Percentiles rank a stretch among this genome's conserved stretches.
Evolutionary conservation across 139 green algal genomes (phyloP).

Genomic region (Gonium pectorale): DNA sequence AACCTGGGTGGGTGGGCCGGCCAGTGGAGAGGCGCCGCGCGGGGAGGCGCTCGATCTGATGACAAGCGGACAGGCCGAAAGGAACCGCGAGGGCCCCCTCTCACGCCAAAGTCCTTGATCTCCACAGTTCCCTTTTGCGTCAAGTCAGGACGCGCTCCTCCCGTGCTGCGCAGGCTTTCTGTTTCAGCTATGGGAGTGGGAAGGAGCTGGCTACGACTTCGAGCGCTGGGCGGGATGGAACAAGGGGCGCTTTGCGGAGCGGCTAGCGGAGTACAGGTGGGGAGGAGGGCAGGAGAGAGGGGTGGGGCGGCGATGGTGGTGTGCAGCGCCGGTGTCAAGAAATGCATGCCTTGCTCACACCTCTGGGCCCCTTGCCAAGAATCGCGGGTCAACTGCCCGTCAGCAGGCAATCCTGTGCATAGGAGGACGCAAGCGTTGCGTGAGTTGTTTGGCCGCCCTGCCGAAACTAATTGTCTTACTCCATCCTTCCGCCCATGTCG

Average conservation of each 20-base stretch:
- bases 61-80: neutral
- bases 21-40: neutral
- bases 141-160: neutral
- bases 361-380: neutral
- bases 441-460: neutral
- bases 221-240: constrained; percentile 6
- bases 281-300: neutral
- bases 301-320: neutral
- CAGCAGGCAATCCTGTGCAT: neutral
- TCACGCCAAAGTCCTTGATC: neutral
- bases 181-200: constrained; percentile 44
- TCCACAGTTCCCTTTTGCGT: neutral
- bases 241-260: neutral
- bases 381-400: neutral
- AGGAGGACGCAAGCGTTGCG: neutral
- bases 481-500: too few species aligned
- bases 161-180: constrained; percentile 3
- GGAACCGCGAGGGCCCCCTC: neutral
- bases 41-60: neutral
- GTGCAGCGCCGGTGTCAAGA: neutral
- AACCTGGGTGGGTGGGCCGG: constrained; percentile 12
- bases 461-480: too few species aligned
- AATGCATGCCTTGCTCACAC: neutral
- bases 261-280: constrained; percentile 27
- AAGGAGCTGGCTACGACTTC: neutral